These are phyloP conservation scores for Umbelopsis isabellina DNA, from an alignment of 192 early-diverging fungal species.

Conservation along the genomic window DNA sequence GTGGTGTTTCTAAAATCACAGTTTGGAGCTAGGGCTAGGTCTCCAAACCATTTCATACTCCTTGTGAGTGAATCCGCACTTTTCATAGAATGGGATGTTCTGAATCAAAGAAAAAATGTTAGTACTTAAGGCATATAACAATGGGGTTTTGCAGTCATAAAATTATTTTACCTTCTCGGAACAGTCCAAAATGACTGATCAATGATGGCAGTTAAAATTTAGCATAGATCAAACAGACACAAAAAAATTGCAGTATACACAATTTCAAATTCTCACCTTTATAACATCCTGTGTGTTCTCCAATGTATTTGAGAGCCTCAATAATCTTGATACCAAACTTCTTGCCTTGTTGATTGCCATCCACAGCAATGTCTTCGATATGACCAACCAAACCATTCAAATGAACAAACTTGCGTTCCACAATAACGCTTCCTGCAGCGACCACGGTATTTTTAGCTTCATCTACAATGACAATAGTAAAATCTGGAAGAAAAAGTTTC, in stretches of 20 bases:
- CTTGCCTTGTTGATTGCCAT: slow-evolving; percentile 61
- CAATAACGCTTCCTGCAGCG: slow-evolving; percentile 78
- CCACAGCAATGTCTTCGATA: slow-evolving; percentile 78
- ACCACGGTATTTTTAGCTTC: slow-evolving; percentile 62
- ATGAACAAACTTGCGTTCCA: slow-evolving; percentile 88
- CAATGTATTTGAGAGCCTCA: slow-evolving; percentile 83
- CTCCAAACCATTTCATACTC: slow-evolving; percentile 67
- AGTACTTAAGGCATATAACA: not conserved
- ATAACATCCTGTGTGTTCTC: slow-evolving; percentile 79
- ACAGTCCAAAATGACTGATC: slow-evolving; percentile 59
- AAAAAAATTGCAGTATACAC: not conserved
- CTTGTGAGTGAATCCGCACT: slow-evolving; percentile 84
- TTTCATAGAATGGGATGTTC: slow-evolving; percentile 88
- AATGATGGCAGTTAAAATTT: not conserved
- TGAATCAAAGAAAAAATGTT: slow-evolving; percentile 31
- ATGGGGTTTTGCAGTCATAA: slow-evolving; percentile 35
- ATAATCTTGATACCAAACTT: slow-evolving; percentile 70
- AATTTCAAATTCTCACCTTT: slow-evolving; percentile 56
- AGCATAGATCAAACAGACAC: not conserved
- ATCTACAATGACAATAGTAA: slow-evolving; percentile 82
- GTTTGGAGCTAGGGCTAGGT: slow-evolving; percentile 4
- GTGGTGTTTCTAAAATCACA: not conserved
- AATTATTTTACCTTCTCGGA: slow-evolving; percentile 54
- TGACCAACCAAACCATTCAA: slow-evolving; percentile 78
- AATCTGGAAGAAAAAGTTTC: slow-evolving; percentile 43